Base-by-base conservation (phyloP, 345 rosid genomes). In the Brassica nigra region DNA sequence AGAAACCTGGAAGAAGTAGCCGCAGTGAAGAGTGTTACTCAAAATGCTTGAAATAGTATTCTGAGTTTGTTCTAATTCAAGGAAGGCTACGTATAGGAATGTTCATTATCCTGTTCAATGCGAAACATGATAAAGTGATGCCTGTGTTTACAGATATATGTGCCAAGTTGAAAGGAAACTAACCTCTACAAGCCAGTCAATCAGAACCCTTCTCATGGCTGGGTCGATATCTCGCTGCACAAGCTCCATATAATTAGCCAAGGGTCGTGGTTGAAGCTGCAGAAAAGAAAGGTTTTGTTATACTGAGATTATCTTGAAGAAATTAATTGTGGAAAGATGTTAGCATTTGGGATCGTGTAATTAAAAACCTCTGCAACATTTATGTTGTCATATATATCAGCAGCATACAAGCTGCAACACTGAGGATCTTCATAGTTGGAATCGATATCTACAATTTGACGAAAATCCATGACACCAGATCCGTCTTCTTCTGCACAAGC, bases 111-210 rank as follows among this genome's bases (percentile, higher is more conserved):
- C 9, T 39, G 8, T 54, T 66, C 42, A 49, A 4, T 62, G 20
- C 10, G 12, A 64, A 68, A 36, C 71, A 68, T 49, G 8, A 37
- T 61, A 54, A 61, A 58, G 66, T 66, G 29, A 54, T 36, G 16
- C 16, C 6, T 16, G 4, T 34, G 49, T 47, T 20, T 58, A 20
- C 3, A 64, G 10, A 10, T 3, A 71, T n/a, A n/a, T 73, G 47
- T 9, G 49, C 54, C 33, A 69, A 54, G 37, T 71, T 64, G 64
- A 42, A 14, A 67, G 37, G 31, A 62, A 8, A 81, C 89, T 80
- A 73, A 92, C 98, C 96, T 95, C 99, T 49, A 95, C 93, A 71
- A 95, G 90, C 99, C 99, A 95, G 79, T 92, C 97, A 69, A 95
- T 84, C 75, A 92, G 84, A 81, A 95, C 89, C 73, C 84, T 90